A percentile compares a stretch with the other conserved stretches of the same genome.
Conservation (phyloP, 352 stramenopile genomes). For the Globisporangium okanoganense region DNA sequence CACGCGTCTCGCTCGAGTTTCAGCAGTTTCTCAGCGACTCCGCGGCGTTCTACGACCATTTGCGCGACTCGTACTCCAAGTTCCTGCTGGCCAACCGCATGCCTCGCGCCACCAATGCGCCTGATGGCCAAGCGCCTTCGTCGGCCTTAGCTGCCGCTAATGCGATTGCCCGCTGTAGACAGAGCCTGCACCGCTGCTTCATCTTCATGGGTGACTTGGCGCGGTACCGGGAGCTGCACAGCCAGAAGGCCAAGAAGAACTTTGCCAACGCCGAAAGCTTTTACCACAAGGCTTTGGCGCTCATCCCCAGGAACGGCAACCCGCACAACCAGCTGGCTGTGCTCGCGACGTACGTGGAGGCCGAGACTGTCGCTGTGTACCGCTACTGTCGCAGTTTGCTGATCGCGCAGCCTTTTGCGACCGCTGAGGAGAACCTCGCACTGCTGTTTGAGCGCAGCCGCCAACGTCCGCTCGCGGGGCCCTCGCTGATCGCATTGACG, state of each 20-base stretch:
- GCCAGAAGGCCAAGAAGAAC: constrained; percentile 83
- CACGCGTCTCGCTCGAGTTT: constrained; percentile 68
- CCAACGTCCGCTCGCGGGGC: constrained; percentile 55
- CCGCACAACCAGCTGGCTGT: constrained; percentile 85
- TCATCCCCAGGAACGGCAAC: constrained; percentile 80
- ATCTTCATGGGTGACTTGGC: constrained; percentile 80
- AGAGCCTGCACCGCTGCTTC: constrained; percentile 79
- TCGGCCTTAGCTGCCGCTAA: constrained; percentile 11
- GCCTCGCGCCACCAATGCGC: constrained; percentile 24
- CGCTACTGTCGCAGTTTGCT: constrained; percentile 87
- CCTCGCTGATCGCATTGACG: constrained; percentile 27
- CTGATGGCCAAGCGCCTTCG: constrained; percentile 4
- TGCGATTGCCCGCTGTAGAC: constrained; percentile 25
- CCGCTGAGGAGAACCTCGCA: constrained; percentile 85
- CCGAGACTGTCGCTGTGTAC: constrained; percentile 89
- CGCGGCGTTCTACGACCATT: constrained; percentile 69
- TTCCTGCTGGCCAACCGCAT: constrained; percentile 47
- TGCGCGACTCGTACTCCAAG: constrained; percentile 44
- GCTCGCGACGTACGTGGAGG: constrained; percentile 83
- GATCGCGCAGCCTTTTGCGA: constrained; percentile 82
- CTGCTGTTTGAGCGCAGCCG: constrained; percentile 86
- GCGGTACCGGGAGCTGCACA: constrained; percentile 80
- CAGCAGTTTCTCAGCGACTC: constrained; percentile 63
- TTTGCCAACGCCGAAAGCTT: constrained; percentile 63
- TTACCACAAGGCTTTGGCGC: constrained; percentile 64